These are phyloP conservation scores for Pythium angustatum DNA, from an alignment of 352 stramenopile genomes.

Conservation along the genomic window DNA sequence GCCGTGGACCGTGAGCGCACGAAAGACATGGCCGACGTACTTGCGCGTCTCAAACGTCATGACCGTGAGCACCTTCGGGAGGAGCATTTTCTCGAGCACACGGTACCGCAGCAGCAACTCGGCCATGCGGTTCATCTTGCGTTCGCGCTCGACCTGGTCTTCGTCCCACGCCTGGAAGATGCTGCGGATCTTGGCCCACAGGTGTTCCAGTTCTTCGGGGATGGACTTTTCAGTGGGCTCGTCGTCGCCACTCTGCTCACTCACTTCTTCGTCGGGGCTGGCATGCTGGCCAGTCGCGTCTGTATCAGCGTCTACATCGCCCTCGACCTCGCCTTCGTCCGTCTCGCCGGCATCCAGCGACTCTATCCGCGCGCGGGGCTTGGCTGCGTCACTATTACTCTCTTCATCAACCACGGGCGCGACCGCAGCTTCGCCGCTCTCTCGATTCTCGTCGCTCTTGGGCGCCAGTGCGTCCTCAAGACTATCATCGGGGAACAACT, in stretches of 20 bases:
- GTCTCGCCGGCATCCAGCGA: conserved; percentile 34
- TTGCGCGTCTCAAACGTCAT: conserved; percentile 86
- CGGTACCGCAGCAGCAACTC: conserved; percentile 72
- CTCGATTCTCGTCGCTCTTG: conserved; percentile 28
- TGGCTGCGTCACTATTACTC: conserved; percentile 12
- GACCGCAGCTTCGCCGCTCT: conserved; percentile 20
- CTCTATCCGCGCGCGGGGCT: conserved; percentile 32
- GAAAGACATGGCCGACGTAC: conserved; percentile 77
- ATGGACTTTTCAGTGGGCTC: conserved; percentile 63
- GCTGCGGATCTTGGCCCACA: conserved; percentile 72
- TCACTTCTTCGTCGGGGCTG: conserved; percentile 51
- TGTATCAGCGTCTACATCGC: conserved; percentile 29
- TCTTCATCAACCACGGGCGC: conserved; percentile 19
- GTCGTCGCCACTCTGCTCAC: conserved; percentile 51
- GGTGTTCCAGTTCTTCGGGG: conserved; percentile 68
- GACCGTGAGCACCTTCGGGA: conserved; percentile 66
- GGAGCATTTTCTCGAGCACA: conserved; percentile 71
- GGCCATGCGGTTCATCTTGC: conserved; percentile 81
- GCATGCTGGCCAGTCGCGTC: conserved; percentile 30
- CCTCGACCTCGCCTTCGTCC: conserved; percentile 22
- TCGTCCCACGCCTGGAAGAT: conserved; percentile 81
- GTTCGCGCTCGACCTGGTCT: conserved; percentile 62
- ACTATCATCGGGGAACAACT: conserved; percentile 63
- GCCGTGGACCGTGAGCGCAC: conserved; percentile 75
- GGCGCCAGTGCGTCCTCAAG: conserved; percentile 55